A percentile compares a stretch with the other conserved stretches of the same genome.
Conservation (phyloP, 805 yeast genomes). For the Clavispora vitiphila region DNA sequence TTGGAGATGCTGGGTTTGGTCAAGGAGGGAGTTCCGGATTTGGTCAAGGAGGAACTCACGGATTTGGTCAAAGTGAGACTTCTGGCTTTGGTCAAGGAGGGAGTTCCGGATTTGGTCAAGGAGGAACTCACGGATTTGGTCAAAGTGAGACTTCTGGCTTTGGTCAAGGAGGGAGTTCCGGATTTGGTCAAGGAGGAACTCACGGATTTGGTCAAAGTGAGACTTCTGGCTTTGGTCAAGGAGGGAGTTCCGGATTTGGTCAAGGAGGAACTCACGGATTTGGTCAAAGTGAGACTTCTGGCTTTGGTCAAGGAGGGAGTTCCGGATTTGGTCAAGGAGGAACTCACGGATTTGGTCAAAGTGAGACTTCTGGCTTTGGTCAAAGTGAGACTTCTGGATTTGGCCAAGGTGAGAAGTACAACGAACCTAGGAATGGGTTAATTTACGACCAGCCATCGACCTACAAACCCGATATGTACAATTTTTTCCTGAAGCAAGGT, state of each 20-base stretch:
- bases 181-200: neutral
- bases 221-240: neutral
- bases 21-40: neutral
- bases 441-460: conserved; percentile 38
- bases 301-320: neutral
- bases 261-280: neutral
- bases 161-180: neutral
- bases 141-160: neutral
- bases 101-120: neutral
- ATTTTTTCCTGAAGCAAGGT: conserved; percentile 22
- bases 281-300: neutral
- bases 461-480: conserved; percentile 44
- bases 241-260: neutral
- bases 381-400: neutral
- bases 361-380: neutral
- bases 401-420: neutral
- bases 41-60: no score
- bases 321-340: neutral
- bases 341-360: neutral
- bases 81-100: neutral
- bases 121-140: neutral
- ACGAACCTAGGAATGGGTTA: conserved; percentile 6
- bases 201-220: neutral
- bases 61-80: neutral
- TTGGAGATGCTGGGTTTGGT: no score